A percentile compares a stretch with the other conserved stretches of the same genome.
Conservation (phyloP, 495 filamentous ascomycete species). For the Tuber melanosporum region DNA sequence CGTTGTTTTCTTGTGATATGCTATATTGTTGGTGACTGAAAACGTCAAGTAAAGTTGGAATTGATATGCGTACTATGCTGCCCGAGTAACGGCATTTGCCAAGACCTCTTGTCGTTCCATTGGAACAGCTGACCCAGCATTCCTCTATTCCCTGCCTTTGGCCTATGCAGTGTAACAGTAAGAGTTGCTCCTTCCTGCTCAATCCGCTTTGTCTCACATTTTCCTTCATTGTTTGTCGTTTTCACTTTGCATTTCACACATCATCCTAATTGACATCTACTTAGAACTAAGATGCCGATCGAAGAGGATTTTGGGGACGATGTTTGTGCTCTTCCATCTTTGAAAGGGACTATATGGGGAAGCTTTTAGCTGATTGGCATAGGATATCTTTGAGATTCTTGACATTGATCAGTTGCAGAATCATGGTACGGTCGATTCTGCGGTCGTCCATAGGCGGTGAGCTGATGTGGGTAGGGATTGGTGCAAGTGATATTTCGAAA, state of each 20-base stretch:
- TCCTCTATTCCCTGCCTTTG: not conserved
- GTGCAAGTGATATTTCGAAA: constrained; percentile 67
- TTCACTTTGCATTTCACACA: not conserved
- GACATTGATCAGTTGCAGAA: constrained; percentile 70
- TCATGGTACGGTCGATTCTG: constrained; percentile 51
- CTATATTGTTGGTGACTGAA: not conserved
- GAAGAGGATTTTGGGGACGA: constrained; percentile 35
- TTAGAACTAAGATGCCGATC: constrained; percentile 15
- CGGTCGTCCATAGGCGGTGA: not conserved
- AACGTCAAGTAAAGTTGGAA: not conserved
- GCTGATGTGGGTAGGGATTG: constrained; percentile 52
- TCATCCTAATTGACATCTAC: not conserved
- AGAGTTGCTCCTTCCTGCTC: not conserved
- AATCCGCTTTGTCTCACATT: not conserved
- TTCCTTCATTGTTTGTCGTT: not conserved
- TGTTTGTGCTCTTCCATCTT: constrained; percentile 12
- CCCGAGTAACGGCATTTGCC: constrained; percentile 4
- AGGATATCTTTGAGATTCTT: constrained; percentile 50
- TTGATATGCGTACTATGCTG: not conserved
- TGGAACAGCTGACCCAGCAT: not conserved
- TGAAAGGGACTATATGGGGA: not conserved
- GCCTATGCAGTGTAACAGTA: not conserved
- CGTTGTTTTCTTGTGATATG: not conserved
- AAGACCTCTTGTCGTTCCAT: constrained; percentile 1
- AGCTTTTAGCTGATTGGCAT: constrained; percentile 8